These are phyloP conservation scores for Trichoderma afroharzianum DNA, from an alignment of 2,329 filamentous ascomycete species.

Conservation along the genomic window DNA sequence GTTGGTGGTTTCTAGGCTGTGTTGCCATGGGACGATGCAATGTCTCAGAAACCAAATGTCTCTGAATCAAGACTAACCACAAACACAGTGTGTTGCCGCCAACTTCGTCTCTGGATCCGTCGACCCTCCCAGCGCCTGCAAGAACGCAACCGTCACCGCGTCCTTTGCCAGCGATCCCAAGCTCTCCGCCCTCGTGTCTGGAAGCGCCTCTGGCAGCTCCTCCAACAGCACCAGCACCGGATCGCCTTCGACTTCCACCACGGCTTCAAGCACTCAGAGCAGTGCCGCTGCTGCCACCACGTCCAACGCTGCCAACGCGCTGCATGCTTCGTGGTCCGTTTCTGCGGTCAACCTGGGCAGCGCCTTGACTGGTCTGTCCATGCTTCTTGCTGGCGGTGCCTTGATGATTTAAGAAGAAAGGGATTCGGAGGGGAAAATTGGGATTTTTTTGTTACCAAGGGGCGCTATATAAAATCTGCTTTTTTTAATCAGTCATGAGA, in stretches of 20 bases:
- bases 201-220: neutral
- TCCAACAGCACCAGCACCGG: constrained; percentile 16
- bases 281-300: constrained; percentile 23
- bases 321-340: constrained; percentile 24
- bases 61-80: neutral
- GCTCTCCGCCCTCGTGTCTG: constrained; percentile 34
- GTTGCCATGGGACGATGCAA: too few species aligned
- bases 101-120: constrained; percentile 49
- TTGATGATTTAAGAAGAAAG: constrained; percentile 25
- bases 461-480: neutral
- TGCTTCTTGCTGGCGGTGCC: constrained; percentile 30
- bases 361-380: constrained; percentile 26
- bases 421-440: neutral
- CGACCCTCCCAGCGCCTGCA: constrained; percentile 32
- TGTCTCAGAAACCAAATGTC: neutral
- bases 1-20: constrained; percentile 13
- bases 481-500: neutral
- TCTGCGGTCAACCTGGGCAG: constrained; percentile 22
- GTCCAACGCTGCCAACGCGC: constrained; percentile 25
- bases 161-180: constrained; percentile 32
- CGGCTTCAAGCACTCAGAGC: constrained; percentile 20
- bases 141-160: constrained; percentile 33
- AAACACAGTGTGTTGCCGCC: constrained; percentile 48
- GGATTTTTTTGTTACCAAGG: neutral
- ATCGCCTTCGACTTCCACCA: constrained; percentile 5